Conservation (phyloP, 805 yeast genomes). For the Kurtzmaniella fragi region DNA sequence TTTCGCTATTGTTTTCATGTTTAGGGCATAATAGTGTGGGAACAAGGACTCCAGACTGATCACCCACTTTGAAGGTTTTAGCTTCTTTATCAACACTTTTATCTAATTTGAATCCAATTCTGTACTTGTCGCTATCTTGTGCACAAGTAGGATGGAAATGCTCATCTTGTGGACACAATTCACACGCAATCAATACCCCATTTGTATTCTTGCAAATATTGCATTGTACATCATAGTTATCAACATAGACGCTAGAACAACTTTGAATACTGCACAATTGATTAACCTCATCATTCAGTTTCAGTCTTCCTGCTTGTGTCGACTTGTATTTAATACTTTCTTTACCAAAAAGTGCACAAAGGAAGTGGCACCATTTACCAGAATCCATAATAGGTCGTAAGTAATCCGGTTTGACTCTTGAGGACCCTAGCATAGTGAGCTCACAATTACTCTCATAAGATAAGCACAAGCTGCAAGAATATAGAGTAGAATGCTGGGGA, state of each 20-base stretch:
- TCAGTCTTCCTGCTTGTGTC: slow-evolving; percentile 15
- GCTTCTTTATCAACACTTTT: slow-evolving; percentile 16
- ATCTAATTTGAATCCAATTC: slow-evolving; percentile 49
- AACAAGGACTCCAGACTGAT: slow-evolving; percentile 31
- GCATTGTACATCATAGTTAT: slow-evolving; percentile 34
- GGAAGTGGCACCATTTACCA: slow-evolving; percentile 74
- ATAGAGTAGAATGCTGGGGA: slow-evolving; percentile 52
- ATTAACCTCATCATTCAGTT: slow-evolving; percentile 10
- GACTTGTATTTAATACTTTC: slow-evolving; percentile 24
- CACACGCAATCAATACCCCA: slow-evolving; percentile 50
- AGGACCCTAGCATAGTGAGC: slow-evolving; percentile 37
- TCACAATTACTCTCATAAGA: slow-evolving; percentile 48
- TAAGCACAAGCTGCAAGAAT: slow-evolving; percentile 64
- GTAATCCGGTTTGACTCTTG: slow-evolving; percentile 50
- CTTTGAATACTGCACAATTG: slow-evolving; percentile 22
- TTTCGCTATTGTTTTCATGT: slow-evolving; percentile 22
- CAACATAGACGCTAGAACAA: slow-evolving; percentile 20
- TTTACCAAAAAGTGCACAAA: slow-evolving; percentile 59
- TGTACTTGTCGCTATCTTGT: slow-evolving; percentile 38
- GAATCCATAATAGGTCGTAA: slow-evolving; percentile 57
- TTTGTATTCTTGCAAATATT: slow-evolving; percentile 39
- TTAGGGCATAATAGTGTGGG: slow-evolving; percentile 42
- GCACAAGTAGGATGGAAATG: slow-evolving; percentile 56
- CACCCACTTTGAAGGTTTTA: slow-evolving; percentile 19
- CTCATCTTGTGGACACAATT: slow-evolving; percentile 29